Conservation (phyloP, 805 yeast species). For the Hagleromyces aurorensis region DNA sequence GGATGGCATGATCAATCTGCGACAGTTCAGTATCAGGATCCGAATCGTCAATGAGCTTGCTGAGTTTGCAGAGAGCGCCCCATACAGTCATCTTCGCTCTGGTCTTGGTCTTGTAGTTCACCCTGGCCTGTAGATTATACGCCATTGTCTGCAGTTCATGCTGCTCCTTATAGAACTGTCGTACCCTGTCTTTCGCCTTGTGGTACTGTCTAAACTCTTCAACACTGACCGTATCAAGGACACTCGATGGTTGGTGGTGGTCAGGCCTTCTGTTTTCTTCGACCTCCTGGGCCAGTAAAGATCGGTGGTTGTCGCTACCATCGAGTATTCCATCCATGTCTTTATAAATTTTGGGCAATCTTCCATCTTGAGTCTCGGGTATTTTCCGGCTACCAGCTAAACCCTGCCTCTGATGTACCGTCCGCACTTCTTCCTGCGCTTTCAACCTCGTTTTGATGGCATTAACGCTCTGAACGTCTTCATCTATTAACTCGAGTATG, state of each 20-base stretch:
- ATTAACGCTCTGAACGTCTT: constrained; percentile 37
- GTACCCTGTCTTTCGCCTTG: constrained; percentile 60
- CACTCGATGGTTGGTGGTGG: constrained; percentile 1
- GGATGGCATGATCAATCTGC: constrained; percentile 68
- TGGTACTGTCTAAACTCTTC: constrained; percentile 55
- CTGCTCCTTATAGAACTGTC: constrained; percentile 57
- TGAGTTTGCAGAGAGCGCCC: constrained; percentile 59
- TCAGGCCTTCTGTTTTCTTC: constrained; percentile 2
- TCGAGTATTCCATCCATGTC: constrained; percentile 8
- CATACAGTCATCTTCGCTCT: constrained; percentile 63
- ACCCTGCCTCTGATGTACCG: no score
- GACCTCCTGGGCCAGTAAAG: no score
- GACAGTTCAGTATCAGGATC: constrained; percentile 72
- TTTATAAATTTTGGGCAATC: no score
- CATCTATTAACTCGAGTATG: constrained; percentile 36
- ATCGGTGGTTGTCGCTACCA: no score
- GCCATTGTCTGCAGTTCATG: constrained; percentile 67
- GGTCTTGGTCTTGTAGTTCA: constrained; percentile 59
- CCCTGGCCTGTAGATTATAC: constrained; percentile 61
- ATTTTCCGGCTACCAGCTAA: no score
- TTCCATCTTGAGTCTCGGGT: no score
- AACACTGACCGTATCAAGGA: constrained; percentile 27
- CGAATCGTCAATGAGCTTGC: constrained; percentile 57
- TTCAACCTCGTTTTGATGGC: constrained; percentile 26
- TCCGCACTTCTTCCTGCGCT: constrained; percentile 1